These are phyloP conservation scores for Nicotiana obtusifolia DNA, from an alignment of 257 asterid species.

Conservation along the genomic window DNA sequence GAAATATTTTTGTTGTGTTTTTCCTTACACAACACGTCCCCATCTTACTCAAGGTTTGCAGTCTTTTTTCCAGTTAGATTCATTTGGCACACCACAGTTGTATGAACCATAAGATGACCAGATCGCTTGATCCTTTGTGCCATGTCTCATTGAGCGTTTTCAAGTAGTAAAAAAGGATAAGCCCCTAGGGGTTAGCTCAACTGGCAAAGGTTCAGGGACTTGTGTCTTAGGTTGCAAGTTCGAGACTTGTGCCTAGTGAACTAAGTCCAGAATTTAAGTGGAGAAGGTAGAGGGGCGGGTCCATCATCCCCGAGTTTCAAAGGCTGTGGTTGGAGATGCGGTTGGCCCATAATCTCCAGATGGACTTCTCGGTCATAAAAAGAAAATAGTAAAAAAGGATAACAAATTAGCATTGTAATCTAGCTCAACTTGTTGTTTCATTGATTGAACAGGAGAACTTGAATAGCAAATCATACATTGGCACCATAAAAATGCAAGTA, in stretches of 20 bases:
- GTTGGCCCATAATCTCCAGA: too few species aligned
- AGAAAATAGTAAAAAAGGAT: not conserved
- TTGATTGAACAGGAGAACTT: slow-evolving; percentile 74
- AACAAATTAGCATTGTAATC: not conserved
- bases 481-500: slow-evolving; percentile 79
- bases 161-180: not conserved
- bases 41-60: not conserved
- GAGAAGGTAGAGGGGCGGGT: too few species aligned
- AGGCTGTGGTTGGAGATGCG: too few species aligned
- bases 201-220: too few species aligned
- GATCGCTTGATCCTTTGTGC: not conserved
- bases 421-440: slow-evolving; percentile 7
- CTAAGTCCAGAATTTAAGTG: too few species aligned
- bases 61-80: not conserved
- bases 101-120: not conserved
- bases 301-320: too few species aligned
- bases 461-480: slow-evolving; percentile 85
- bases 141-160: not conserved
- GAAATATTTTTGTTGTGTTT: slow-evolving; percentile 12
- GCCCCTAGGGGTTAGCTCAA: too few species aligned
- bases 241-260: too few species aligned
- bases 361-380: too few species aligned
- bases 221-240: too few species aligned
- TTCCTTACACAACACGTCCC: not conserved
- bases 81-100: too few species aligned